Conservation (phyloP, 169 alveolate genomes). For the Plasmodium blacklocki region DNA sequence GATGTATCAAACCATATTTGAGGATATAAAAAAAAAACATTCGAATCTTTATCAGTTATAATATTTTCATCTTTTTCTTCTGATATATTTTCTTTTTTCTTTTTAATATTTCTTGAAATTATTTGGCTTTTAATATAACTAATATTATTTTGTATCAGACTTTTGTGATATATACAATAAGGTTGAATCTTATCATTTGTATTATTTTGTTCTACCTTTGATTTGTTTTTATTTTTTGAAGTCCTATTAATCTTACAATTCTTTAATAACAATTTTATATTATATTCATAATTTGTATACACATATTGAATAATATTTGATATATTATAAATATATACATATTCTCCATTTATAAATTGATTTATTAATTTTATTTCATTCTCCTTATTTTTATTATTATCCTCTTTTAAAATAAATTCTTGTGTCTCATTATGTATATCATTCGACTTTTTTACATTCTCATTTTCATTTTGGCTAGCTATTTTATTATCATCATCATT, state of each 20-base stretch:
- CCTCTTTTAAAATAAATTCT: not conserved
- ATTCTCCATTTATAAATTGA: slow-evolving; percentile 11
- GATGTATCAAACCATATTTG: not conserved
- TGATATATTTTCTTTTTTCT: not conserved
- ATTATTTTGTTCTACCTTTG: not conserved
- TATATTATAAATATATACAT: slow-evolving; percentile 12
- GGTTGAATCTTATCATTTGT: not conserved
- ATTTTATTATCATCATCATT: not conserved
- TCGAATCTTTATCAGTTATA: not conserved
- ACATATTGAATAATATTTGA: not conserved
- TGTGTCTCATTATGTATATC: not conserved
- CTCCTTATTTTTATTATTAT: not conserved
- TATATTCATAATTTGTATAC: slow-evolving; percentile 27
- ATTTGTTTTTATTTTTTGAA: slow-evolving; percentile 6
- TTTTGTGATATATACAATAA: not conserved
- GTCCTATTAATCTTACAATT: not conserved
- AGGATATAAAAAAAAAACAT: not conserved
- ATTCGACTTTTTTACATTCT: not conserved
- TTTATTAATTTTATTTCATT: slow-evolving; percentile 26
- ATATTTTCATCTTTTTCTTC: not conserved
- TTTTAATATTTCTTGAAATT: slow-evolving; percentile 5
- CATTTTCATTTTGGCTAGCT: not conserved
- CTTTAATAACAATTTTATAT: slow-evolving; percentile 14
- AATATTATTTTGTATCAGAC: not conserved
- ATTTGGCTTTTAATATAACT: slow-evolving; percentile 9